Evolutionary conservation across 75 land plant species (phyloP), one percentile per base, ranked within the genome.

Genomic region (Azolla pinnata): DNA sequence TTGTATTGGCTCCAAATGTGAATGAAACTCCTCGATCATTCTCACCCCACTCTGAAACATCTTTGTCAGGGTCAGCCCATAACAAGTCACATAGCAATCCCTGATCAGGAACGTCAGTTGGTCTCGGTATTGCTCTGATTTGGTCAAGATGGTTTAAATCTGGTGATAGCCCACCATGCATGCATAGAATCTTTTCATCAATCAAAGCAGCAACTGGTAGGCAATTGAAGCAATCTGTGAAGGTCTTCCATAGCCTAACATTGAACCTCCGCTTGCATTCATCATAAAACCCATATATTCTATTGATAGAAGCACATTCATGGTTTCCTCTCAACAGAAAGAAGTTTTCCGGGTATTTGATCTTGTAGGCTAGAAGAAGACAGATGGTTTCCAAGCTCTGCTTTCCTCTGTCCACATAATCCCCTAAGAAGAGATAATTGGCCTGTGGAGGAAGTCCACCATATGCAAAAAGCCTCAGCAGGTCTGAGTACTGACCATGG

Each of bases 151-250:
- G 70, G 7, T 64, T 54, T 56, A 83, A 30, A 50, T 85, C 87
- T 7, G 87, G 87, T 29, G 87, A 84, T 59, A 84, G 82, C 24
- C 87, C 87, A 47, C 87, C 87, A 66, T 85, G 88, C 88, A 85
- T 85, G 77, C 88, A 85, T 48, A 83, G 75, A 56, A 85, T 85
- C 64, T 85, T 85, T 52, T 85, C 88, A 61, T 85, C 88, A 33
- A 85, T 79, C 10, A 85, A 70, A 34, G 88, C 87, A 44, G 88
- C 86, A 35, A 85, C 88, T 21, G 88, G 88, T 14, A 85, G 76
- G 61, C 88, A 85, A 63, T 83, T 85, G 62, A 85, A 85, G 54
- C 88, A 83, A 42, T 85, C 86, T 1, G 88, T 85, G 54, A 85
- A 85, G 27, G 63, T 58, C 48, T 85, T 83, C 88, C 87, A 83